phyloP scores from a whole-genome alignment of 1,284 basidiomycete species.

The Cystobasidium slooffiae region DNA sequence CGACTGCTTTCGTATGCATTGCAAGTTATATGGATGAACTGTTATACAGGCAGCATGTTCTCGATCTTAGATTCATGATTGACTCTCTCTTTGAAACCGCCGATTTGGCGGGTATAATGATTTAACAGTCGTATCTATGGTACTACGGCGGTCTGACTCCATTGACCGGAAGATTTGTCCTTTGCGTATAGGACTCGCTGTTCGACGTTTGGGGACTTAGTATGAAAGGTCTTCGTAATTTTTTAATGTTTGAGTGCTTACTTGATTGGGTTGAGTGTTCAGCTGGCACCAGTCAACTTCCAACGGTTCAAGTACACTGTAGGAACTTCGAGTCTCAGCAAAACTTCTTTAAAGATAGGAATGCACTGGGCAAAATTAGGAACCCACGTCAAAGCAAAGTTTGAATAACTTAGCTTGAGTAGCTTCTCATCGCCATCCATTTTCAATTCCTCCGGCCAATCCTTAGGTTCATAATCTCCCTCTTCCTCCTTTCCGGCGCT shows the following conservation, averaged over 20 bases:
- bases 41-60: too few relatives aligned
- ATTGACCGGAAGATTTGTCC: constrained; percentile 32
- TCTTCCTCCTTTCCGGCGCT: constrained; percentile 52
- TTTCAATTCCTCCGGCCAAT: constrained; percentile 50
- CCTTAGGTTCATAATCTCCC: constrained; percentile 53
- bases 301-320: constrained; percentile 53
- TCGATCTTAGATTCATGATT: too few relatives aligned
- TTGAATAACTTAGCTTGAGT: constrained; percentile 41
- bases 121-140: background rate
- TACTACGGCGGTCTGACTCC: constrained; percentile 3
- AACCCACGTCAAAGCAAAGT: constrained; percentile 21
- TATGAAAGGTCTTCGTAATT: background rate
- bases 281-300: constrained; percentile 54
- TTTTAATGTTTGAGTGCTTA: background rate
- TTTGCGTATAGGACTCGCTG: constrained; percentile 52
- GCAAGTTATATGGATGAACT: too few relatives aligned
- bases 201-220: too few relatives aligned
- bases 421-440: constrained; percentile 49
- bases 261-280: constrained; percentile 14
- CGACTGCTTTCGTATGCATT: too few relatives aligned
- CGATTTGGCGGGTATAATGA: background rate
- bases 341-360: constrained; percentile 3
- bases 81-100: too few relatives aligned
- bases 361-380: background rate
- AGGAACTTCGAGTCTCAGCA: constrained; percentile 52